Evolutionary conservation across 2,329 filamentous ascomycete species (phyloP), one percentile per base, ranked within the genome.

Genomic region (Myriosclerotinia duriaeana): DNA sequence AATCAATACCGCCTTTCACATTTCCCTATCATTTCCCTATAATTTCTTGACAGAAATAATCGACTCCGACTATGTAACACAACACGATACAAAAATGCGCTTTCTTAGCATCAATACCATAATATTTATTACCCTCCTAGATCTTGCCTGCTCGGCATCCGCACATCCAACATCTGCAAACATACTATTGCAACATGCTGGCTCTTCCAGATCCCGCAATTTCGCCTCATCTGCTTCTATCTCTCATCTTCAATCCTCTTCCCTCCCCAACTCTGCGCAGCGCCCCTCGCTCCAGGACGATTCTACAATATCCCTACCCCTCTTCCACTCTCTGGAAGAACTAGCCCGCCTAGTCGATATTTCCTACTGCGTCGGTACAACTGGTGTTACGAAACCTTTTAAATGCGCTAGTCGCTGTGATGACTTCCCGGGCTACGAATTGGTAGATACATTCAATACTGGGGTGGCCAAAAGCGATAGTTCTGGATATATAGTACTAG

Each of bases 321-420:
- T 97, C 69, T 98, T 96, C 79, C 81, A 85, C 67, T 88, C 91
- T 22, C 87, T 99, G 17, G 93, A 97, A 78, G 91, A 96, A 74
- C 82, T 94, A 65, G 87, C 94, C n/a, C 89, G 93, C 64, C 85
- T 98, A 36, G 94, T 97, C 69, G 95, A 99, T 77, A 95, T 98
- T 68, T 83, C 92, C 58, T 98, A 98, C 79, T 99, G 95, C 78
- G 91, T 98, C 67, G 93, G 93, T 17, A 8, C 85, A 6, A 89
- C 90, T 0, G 95, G 94, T 50, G 88, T 99, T 69, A 83, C 84
- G 60, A 87, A 88, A 71, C 95, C 95, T 0, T 99, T 99, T 77
- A 80, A 84, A 42, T 99, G 95, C 78, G 85, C 89, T 17, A 95
- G 91, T 67, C 90, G 91, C 71, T 99, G 95, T 79, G 81, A 82